A percentile compares a stretch with the other conserved stretches of the same genome.
Conservation (phyloP, 164 flowering plant genomes). For the Chimonanthus salicifolius region DNA sequence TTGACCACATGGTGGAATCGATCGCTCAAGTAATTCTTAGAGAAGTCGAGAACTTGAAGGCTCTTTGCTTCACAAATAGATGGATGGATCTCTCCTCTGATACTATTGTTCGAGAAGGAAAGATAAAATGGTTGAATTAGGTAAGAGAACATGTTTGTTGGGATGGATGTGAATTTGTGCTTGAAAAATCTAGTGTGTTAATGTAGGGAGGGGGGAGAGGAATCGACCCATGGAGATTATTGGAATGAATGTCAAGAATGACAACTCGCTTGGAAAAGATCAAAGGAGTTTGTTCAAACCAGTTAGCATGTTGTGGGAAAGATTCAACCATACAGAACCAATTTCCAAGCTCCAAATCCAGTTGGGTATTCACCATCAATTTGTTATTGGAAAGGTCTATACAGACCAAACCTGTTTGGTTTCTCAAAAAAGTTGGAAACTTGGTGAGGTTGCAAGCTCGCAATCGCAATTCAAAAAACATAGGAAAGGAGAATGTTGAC, state of each 20-base stretch:
- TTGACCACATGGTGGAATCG: too few species aligned
- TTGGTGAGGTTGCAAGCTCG: constrained; percentile 27
- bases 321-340: constrained; percentile 26
- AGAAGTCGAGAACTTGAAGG: too few species aligned
- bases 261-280: background rate
- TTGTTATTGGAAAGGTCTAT: constrained; percentile 42
- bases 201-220: constrained; percentile 12
- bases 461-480: too few species aligned
- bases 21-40: too few species aligned
- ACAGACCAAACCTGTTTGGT: constrained; percentile 17
- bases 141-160: background rate
- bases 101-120: too few species aligned
- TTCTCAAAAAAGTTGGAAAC: constrained; percentile 29
- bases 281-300: constrained; percentile 11
- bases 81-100: too few species aligned
- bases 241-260: constrained; percentile 37
- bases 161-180: too few species aligned
- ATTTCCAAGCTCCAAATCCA: constrained; percentile 31
- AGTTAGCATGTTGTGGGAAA: constrained; percentile 32
- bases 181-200: too few species aligned
- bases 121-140: background rate
- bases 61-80: too few species aligned
- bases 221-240: constrained; percentile 34
- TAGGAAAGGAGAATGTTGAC: too few species aligned
- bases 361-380: constrained; percentile 33